A percentile compares a stretch with the other conserved stretches of the same genome.
Evolutionary conservation across 768 basidiomycete species (phyloP).

Genomic region (Lactarius indigo): DNA sequence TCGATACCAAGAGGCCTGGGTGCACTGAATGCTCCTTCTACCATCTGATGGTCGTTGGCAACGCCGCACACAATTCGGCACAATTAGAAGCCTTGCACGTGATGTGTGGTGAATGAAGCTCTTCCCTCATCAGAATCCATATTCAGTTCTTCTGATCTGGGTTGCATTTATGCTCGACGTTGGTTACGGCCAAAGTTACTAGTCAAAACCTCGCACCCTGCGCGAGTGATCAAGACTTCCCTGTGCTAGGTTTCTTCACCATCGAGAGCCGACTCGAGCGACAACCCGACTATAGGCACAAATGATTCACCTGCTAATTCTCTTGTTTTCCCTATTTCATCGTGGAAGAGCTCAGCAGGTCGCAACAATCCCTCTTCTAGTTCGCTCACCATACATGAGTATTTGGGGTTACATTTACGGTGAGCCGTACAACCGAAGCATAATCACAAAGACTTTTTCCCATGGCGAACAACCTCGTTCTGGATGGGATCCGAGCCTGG

Average conservation of each 20-base stretch:
- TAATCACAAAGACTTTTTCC: too few species aligned
- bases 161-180: neutral
- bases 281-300: neutral
- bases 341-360: conserved; percentile 1
- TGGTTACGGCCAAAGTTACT: neutral
- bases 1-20: too few species aligned
- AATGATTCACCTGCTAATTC: neutral
- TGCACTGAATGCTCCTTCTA: neutral
- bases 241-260: neutral
- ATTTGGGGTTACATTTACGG: conserved; percentile 16
- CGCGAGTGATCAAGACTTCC: neutral
- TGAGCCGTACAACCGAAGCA: too few species aligned
- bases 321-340: neutral
- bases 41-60: neutral
- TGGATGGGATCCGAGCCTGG: too few species aligned
- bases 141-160: neutral
- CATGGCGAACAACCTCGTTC: neutral
- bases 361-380: conserved; percentile 27
- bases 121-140: too few species aligned
- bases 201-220: too few species aligned
- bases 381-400: conserved; percentile 30
- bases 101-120: neutral
- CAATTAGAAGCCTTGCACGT: neutral
- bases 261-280: neutral
- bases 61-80: neutral